Base-by-base conservation (phyloP, 306 rosid species). In the Carpinus viminea region DNA sequence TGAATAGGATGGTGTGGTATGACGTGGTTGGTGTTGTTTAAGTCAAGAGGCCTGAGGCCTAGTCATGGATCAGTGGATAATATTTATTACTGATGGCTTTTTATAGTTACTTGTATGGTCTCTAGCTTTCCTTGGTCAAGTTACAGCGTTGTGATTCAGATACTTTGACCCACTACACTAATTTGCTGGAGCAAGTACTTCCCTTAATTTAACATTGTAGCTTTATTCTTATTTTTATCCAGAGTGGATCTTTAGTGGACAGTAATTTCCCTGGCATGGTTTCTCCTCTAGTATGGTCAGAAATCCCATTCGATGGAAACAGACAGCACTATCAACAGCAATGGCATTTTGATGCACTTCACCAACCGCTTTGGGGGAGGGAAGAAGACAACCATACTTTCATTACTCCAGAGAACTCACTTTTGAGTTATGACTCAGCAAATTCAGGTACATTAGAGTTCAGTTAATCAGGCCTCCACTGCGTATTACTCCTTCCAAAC, bases 291-390 rank as follows among this genome's bases (percentile, higher is more conserved):
- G 51, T 79, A 82, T 92, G 97, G 97, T 87, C 92, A 1, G 98
- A 91, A 75, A 76, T 78, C 81, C 81, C 93, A 6, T 75, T 80
- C 57, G 91, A 75, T 51, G 92, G 83, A 73, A 88, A 75, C 87
- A 88, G 91, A 84, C 92, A 86, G 79, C 98, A 86, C 69, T 91
- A 79, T 86, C 98, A 91, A 81, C 93, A 88, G 78, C 92, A 83
- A 57, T 90, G 91, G 98, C 89, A 88, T 59, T 74, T 84, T 20
- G 91, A 90, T 59, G 82, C 83, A 16, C 79, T 89, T 79, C 91
- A 85, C 76, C 98, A 86, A 75, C 89, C 87, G 78, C 71, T 77
- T 72, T 90, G 89, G 98, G 93, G 87, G 12, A 85, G 96, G 80
- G 97, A 88, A 73, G 97, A 88, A 82, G 87, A 83, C 21, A 92